These are phyloP conservation scores for Crithidia brevicula DNA, from an alignment of 208 protist genomes.

Conservation along the genomic window DNA sequence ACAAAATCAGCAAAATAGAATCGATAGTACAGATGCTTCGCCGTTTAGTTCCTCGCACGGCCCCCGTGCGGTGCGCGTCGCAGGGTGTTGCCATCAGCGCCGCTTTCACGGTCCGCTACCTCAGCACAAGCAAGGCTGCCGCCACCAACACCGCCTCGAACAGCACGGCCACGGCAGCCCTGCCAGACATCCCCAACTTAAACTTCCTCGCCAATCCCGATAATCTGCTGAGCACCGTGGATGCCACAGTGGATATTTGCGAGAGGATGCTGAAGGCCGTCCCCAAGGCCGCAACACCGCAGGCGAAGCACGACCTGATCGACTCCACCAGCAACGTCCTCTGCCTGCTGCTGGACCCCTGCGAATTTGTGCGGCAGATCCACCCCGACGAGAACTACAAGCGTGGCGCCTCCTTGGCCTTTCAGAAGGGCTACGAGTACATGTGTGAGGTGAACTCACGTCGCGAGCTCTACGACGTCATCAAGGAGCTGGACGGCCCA, in stretches of 20 bases:
- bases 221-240: slow-evolving; percentile 67
- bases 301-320: slow-evolving; percentile 91
- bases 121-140: slow-evolving; percentile 14
- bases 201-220: slow-evolving; percentile 74
- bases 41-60: not conserved
- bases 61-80: not conserved
- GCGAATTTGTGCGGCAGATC: slow-evolving; percentile 93
- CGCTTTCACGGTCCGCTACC: slow-evolving; percentile 3
- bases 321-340: slow-evolving; percentile 93
- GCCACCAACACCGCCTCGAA: not conserved
- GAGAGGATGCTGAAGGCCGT: slow-evolving; percentile 78
- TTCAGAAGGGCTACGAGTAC: slow-evolving; percentile 88
- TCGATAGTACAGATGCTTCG: slow-evolving; percentile 1
- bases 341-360: slow-evolving; percentile 91
- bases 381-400: slow-evolving; percentile 90
- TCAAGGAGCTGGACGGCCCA: slow-evolving; percentile 72
- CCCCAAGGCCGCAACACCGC: slow-evolving; percentile 58
- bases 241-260: slow-evolving; percentile 76
- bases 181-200: slow-evolving; percentile 71
- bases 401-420: slow-evolving; percentile 72
- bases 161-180: slow-evolving; percentile 6
- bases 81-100: not conserved
- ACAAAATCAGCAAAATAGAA: not conserved
- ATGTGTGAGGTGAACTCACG: slow-evolving; percentile 93
- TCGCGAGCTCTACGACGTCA: slow-evolving; percentile 85